phyloP scores from a whole-genome alignment of 2,329 filamentous ascomycete species.

The Alternaria sp. region DNA sequence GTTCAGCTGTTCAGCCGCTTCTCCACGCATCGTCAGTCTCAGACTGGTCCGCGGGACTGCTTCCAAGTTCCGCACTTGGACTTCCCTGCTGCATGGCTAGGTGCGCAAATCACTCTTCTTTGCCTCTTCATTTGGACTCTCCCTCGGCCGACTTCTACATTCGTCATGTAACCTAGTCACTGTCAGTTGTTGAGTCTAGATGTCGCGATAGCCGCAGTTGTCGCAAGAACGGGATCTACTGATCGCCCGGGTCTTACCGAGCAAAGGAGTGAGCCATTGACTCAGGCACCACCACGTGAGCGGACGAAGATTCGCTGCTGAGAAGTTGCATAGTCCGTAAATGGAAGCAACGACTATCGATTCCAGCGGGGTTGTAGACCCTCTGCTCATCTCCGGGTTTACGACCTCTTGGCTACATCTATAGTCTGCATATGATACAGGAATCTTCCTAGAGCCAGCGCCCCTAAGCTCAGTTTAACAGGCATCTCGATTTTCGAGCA shows the following conservation, averaged over 20 bases:
- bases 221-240: slow-evolving; percentile 6
- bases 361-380: slow-evolving; percentile 1
- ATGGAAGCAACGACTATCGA: slow-evolving; percentile 22
- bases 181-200: background rate
- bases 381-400: slow-evolving; percentile 18
- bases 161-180: background rate
- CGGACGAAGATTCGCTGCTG: background rate
- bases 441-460: slow-evolving; percentile 7
- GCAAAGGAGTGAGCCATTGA: background rate
- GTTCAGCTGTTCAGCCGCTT: slow-evolving; percentile 1
- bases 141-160: background rate
- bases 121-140: background rate
- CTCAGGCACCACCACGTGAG: background rate
- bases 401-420: slow-evolving; percentile 8
- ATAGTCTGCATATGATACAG: slow-evolving; percentile 9
- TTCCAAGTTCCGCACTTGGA: background rate
- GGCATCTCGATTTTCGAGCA: slow-evolving; percentile 8
- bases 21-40: slow-evolving; percentile 1
- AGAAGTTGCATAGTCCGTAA: slow-evolving; percentile 11
- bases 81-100: background rate
- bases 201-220: background rate
- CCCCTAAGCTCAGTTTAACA: slow-evolving; percentile 7
- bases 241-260: slow-evolving; percentile 2
- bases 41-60: background rate
- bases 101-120: background rate